These are phyloP conservation scores for Spathaspora girioi DNA, from an alignment of 805 yeast genomes.

Conservation along the genomic window DNA sequence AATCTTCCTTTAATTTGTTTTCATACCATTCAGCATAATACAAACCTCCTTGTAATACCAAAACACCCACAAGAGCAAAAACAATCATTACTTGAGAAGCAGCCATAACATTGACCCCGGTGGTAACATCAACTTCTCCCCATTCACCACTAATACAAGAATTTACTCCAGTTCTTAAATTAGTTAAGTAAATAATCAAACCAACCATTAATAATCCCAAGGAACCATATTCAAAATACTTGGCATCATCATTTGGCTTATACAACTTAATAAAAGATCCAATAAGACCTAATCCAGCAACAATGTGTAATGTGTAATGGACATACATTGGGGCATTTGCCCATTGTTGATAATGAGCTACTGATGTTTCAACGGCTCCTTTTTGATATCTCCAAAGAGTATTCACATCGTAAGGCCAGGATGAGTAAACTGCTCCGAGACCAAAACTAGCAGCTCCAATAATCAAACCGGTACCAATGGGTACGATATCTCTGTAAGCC, in stretches of 20 bases:
- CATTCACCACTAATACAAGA: slow-evolving; percentile 71
- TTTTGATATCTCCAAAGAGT: slow-evolving; percentile 61
- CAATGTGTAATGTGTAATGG: slow-evolving; percentile 59
- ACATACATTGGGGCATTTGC: slow-evolving; percentile 59
- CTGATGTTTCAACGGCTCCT: slow-evolving; percentile 55
- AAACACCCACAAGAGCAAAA: slow-evolving; percentile 69
- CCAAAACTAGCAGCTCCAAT: slow-evolving; percentile 66
- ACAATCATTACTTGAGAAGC: slow-evolving; percentile 81
- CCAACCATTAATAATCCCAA: slow-evolving; percentile 70
- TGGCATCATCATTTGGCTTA: slow-evolving; percentile 82
- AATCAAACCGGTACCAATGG: slow-evolving; percentile 41
- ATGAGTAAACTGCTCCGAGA: slow-evolving; percentile 73
- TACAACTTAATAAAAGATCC: slow-evolving; percentile 77
- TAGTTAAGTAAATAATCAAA: slow-evolving; percentile 78
- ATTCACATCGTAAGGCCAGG: slow-evolving; percentile 76
- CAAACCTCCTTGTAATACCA: slow-evolving; percentile 81
- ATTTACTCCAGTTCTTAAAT: slow-evolving; percentile 74
- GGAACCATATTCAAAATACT: slow-evolving; percentile 87
- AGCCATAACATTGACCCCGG: slow-evolving; percentile 88
- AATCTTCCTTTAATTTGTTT: slow-evolving; percentile 28
- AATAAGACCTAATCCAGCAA: slow-evolving; percentile 60
- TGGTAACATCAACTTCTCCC: slow-evolving; percentile 88
- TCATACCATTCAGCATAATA: slow-evolving; percentile 78
- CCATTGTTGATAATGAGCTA: slow-evolving; percentile 73
- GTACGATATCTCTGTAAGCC: slow-evolving; percentile 42